Evolutionary conservation across 2,329 filamentous ascomycete genomes (phyloP).

Genomic region (Neofusicoccum kwambonambiense): DNA sequence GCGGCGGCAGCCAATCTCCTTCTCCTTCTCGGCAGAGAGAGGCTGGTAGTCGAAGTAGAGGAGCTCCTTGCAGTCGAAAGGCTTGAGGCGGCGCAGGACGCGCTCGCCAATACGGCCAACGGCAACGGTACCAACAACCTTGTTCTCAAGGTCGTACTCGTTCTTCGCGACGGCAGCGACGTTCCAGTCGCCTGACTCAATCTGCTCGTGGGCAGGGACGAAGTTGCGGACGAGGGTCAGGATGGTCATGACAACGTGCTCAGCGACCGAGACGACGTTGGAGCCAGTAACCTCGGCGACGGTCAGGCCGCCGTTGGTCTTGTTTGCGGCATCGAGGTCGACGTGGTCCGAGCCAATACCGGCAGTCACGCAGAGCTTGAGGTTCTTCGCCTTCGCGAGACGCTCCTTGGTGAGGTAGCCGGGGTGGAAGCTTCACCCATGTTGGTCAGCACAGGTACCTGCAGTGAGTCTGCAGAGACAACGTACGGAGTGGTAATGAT

Average conservation of each 20-base stretch:
- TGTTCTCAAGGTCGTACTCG: constrained; percentile 95
- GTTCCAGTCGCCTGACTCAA: constrained; percentile 86
- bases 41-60: constrained; percentile 99
- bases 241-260: constrained; percentile 99
- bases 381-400: constrained; percentile 96
- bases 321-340: constrained; percentile 95
- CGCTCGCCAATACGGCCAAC: constrained; percentile 98
- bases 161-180: constrained; percentile 96
- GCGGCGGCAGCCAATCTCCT: constrained; percentile 91
- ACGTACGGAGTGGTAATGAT: constrained; percentile 96
- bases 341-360: constrained; percentile 99
- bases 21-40: constrained; percentile 77
- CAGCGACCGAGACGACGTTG: constrained; percentile 97
- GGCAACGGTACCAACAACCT: constrained; percentile 96
- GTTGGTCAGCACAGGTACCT: constrained; percentile 12
- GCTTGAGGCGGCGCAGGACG: constrained; percentile 90
- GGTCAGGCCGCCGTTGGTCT: constrained; percentile 95
- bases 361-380: constrained; percentile 95
- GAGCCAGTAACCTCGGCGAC: constrained; percentile 97
- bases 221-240: constrained; percentile 96
- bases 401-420: constrained; percentile 97
- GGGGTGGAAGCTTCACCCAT: constrained; percentile 76
- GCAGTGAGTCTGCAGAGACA: constrained; percentile 26
- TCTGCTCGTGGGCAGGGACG: constrained; percentile 93
- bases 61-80: constrained; percentile 99